These are phyloP conservation scores for Paraconiothyrium brasiliense DNA, from an alignment of 2,329 filamentous ascomycete species.

Conservation along the genomic window DNA sequence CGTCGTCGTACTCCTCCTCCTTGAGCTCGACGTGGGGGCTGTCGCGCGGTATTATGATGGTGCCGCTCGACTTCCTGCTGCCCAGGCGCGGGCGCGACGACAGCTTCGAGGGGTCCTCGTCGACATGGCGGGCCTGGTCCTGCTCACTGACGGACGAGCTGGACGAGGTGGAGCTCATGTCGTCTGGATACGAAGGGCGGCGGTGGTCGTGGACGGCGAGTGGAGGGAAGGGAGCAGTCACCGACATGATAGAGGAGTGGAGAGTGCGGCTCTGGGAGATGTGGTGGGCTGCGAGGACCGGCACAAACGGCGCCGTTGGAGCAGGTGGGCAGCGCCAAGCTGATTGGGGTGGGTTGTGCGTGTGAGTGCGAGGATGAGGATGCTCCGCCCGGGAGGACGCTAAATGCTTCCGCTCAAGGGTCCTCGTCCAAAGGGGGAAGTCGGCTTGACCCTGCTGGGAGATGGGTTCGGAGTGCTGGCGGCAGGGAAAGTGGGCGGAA, in stretches of 20 bases:
- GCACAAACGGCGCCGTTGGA: conserved; percentile 35
- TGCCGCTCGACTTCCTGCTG: conserved; percentile 81
- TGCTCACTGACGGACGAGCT: conserved; percentile 54
- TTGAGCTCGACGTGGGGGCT: conserved; percentile 76
- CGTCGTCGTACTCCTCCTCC: conserved; percentile 80
- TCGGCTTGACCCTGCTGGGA: conserved; percentile 25
- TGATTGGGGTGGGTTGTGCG: conserved; percentile 31
- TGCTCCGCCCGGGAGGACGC: conserved; percentile 27
- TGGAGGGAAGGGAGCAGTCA: conserved; percentile 38
- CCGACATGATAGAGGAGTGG: conserved; percentile 27
- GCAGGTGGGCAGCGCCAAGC: conserved; percentile 37
- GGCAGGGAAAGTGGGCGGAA: conserved; percentile 16
- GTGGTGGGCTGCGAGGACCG: conserved; percentile 19
- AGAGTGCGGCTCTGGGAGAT: conserved; percentile 13
- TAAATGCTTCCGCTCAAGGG: conserved; percentile 32
- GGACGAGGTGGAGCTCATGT: conserved; percentile 53
- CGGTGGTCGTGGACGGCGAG: conserved; percentile 34
- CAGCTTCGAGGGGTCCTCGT: conserved; percentile 57
- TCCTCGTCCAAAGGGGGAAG: conserved; percentile 29
- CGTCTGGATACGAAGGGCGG: conserved; percentile 42
- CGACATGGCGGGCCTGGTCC: conserved; percentile 31
- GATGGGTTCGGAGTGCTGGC: conserved; percentile 25
- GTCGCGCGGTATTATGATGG: conserved; percentile 82
- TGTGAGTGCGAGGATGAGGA: conserved; percentile 17
- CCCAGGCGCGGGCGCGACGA: conserved; percentile 72